Evolutionary conservation across 306 rosid species (phyloP).

Genomic region (Parietaria judaica): DNA sequence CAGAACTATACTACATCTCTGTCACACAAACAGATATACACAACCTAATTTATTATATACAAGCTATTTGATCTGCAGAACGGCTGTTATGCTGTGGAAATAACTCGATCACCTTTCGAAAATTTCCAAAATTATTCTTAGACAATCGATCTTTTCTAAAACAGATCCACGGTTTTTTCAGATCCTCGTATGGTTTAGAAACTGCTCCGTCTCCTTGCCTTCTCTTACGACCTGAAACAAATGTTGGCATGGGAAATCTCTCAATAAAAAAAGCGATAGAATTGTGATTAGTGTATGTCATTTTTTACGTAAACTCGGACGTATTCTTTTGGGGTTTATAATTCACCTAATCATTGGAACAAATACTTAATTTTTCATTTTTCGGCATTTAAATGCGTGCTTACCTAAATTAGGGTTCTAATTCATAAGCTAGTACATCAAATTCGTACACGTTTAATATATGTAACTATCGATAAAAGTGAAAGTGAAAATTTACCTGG

Average conservation of each 20-base stretch:
- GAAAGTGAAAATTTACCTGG: conserved; percentile 25
- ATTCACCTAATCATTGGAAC: neutral
- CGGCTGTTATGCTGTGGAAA: too few relatives aligned
- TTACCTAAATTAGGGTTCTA: neutral
- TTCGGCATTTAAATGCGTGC: too few relatives aligned
- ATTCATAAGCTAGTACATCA: too few relatives aligned
- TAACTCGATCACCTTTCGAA: too few relatives aligned
- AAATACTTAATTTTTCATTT: neutral
- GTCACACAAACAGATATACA: conserved; percentile 1
- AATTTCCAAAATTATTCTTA: too few relatives aligned
- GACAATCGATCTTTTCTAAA: too few relatives aligned
- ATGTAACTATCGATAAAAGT: neutral
- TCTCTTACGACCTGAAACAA: conserved; percentile 35
- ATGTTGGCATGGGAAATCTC: too few relatives aligned
- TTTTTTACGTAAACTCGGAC: neutral
- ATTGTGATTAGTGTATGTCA: neutral
- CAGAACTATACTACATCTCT: neutral
- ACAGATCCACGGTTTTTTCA: neutral
- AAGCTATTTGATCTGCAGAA: too few relatives aligned
- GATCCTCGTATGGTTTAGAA: conserved; percentile 17
- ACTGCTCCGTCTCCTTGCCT: conserved; percentile 42
- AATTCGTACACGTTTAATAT: neutral
- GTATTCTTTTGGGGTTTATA: neutral
- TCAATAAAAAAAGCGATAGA: too few relatives aligned
- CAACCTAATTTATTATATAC: conserved; percentile 11